Percentiles rank a stretch among this genome's conserved stretches.
Evolutionary conservation across 305 asterid species (phyloP).

Genomic region (Fraxinus angustifolia): DNA sequence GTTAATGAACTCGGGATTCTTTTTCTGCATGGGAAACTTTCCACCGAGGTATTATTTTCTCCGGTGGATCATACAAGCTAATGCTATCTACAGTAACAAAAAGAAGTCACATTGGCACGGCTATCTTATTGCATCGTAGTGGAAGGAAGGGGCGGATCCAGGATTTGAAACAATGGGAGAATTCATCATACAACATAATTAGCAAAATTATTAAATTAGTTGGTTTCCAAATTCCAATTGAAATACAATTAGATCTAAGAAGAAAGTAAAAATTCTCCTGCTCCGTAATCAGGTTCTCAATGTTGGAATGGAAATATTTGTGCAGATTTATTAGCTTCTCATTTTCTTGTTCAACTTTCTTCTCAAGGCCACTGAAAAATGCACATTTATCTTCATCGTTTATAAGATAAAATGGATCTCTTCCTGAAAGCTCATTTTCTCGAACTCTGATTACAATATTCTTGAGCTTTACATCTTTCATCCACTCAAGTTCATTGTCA

Average conservation of each 20-base stretch:
- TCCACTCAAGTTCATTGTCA: conserved; percentile 74
- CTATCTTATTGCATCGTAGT: background rate
- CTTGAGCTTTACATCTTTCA: conserved; percentile 80
- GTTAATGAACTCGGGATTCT: conserved; percentile 55
- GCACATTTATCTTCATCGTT: conserved; percentile 57
- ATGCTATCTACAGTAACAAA: conserved; percentile 62
- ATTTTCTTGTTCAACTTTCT: conserved; percentile 76
- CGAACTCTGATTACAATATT: conserved; percentile 86
- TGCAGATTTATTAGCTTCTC: conserved; percentile 62
- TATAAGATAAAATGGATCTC: conserved; percentile 86
- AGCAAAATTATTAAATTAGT: background rate
- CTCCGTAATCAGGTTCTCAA: conserved; percentile 94
- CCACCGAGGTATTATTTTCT: conserved; percentile 90
- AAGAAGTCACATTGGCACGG: conserved; percentile 20
- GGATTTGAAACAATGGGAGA: background rate
- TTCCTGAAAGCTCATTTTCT: conserved; percentile 87
- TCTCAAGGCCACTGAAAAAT: conserved; percentile 86
- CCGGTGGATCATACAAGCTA: conserved; percentile 80
- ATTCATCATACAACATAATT: background rate
- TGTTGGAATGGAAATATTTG: conserved; percentile 77
- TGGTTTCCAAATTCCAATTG: background rate
- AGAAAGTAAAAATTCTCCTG: conserved; percentile 48
- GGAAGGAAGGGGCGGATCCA: background rate
- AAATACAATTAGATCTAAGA: conserved; percentile 1
- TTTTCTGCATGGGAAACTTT: conserved; percentile 69